A percentile compares a stretch with the other conserved stretches of the same genome.
Evolutionary conservation across 208 protist species (phyloP).

Genomic region (Trypanosoma rangeli): DNA sequence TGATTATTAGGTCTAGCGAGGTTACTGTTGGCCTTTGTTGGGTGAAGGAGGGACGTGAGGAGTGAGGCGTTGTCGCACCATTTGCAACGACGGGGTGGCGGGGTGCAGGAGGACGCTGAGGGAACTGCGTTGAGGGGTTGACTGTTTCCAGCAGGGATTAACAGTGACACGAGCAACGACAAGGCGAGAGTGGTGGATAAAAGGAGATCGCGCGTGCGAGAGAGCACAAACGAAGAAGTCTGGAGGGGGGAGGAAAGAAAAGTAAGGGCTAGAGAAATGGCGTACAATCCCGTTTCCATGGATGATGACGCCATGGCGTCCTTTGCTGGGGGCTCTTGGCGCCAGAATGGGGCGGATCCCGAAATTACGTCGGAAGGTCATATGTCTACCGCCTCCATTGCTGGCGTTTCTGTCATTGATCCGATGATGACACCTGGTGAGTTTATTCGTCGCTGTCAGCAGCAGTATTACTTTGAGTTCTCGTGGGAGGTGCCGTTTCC

Average conservation of each 20-base stretch:
- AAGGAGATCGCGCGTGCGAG: too few relatives aligned
- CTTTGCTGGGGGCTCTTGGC: slow-evolving; percentile 5
- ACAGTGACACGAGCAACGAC: too few relatives aligned
- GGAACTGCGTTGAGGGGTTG: too few relatives aligned
- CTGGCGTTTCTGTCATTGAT: slow-evolving; percentile 19
- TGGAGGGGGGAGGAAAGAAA: neutral
- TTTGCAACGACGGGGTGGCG: too few relatives aligned
- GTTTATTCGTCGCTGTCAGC: slow-evolving; percentile 54
- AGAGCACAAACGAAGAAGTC: neutral
- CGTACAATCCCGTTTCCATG: slow-evolving; percentile 75
- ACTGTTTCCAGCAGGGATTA: too few relatives aligned
- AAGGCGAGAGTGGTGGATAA: neutral
- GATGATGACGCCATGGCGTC: too few relatives aligned
- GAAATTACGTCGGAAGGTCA: slow-evolving; percentile 19
- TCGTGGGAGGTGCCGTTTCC: slow-evolving; percentile 67
- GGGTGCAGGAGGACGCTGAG: too few relatives aligned
- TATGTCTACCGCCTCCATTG: slow-evolving; percentile 11
- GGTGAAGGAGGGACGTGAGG: too few relatives aligned
- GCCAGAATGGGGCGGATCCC: slow-evolving; percentile 9
- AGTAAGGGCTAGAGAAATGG: slow-evolving; percentile 28
- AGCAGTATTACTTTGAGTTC: slow-evolving; percentile 69
- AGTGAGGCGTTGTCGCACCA: too few relatives aligned
- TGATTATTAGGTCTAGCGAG: too few relatives aligned
- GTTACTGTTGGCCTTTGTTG: too few relatives aligned
- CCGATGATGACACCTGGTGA: slow-evolving; percentile 28